Base-by-base conservation (phyloP, 202 grass and related monocot genomes). In the Zoysia matrella region DNA sequence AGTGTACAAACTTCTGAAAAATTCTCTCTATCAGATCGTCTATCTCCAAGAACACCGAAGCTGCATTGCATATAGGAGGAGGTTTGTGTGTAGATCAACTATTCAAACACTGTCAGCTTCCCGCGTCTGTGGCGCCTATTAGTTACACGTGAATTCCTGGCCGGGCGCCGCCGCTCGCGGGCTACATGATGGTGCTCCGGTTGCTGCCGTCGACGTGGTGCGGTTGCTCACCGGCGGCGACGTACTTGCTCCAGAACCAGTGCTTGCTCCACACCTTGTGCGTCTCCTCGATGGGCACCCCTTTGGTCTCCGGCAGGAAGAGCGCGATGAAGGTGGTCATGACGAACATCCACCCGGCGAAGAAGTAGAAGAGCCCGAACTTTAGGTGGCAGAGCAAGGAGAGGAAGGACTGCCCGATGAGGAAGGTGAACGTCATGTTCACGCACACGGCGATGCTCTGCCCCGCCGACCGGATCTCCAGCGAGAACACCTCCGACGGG, bases 291-390 rank as follows among this genome's bases (percentile, higher is more conserved):
- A 92, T 92, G 36, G 90, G 55, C 65, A 89, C 86, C 53, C 83
- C 83, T 39, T 92, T 92, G 0, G 90, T 92, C 84, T 92, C 90
- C 41, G 90, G 90, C 53, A 92, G 65, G 79, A 92, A 92, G 14
- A 86, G 40, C 6, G 87, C 90, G n/a, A 94, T 44, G 74, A 94
- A 94, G 1, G 71, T 9, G 4, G 92, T 92, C 92, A 94, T 94
- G 16, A 88, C 15, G 47, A 92, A 7, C 77, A 94, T 86, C 89
- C 89, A 94, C 2, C 18, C 92, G 1, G 81, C 92, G 67, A 94
- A 94, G 85, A 95, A 95, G 79, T 77, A 95, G 85, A 95, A 94
- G 60, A 94, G 89, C 0, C 92, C 92, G 53, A 94, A 94, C 87
- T 92, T 94, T 47, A 94, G 55, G 52, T 76, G 76, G 74, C 90